Evolutionary conservation across 106 monocot species (phyloP).

Genomic region (Agapanthus africanus): DNA sequence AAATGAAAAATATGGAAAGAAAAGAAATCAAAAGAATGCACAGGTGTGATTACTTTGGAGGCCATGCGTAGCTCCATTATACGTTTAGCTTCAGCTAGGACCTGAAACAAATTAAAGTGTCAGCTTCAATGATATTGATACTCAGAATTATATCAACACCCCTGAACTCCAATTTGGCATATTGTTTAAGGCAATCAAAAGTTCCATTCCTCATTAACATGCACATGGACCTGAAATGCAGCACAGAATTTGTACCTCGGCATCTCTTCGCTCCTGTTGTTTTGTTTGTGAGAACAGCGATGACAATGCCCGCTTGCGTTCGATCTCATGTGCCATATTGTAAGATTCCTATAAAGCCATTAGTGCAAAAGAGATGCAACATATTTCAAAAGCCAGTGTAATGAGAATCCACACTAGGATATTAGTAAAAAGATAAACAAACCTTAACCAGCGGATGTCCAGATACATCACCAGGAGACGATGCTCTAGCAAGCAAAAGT

Average conservation of each 20-base stretch:
- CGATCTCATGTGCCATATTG: slow-evolving; percentile 59
- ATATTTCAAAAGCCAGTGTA: slow-evolving; percentile 3
- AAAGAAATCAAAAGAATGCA: too few species aligned
- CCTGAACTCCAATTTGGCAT: slow-evolving; percentile 8
- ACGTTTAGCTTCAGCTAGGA: slow-evolving; percentile 88
- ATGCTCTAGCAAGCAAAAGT: slow-evolving; percentile 83
- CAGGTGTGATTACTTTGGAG: slow-evolving; percentile 41
- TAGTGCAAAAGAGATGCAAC: not conserved
- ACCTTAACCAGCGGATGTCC: slow-evolving; percentile 93
- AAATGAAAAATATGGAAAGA: too few species aligned
- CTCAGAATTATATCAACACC: slow-evolving; percentile 54
- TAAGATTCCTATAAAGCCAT: slow-evolving; percentile 51
- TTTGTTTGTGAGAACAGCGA: slow-evolving; percentile 72
- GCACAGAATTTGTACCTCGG: slow-evolving; percentile 43
- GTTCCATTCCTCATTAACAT: not conserved
- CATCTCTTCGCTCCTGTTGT: slow-evolving; percentile 72
- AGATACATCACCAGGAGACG: slow-evolving; percentile 73
- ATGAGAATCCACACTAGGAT: not conserved
- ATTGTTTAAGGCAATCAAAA: not conserved
- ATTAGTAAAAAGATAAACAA: not conserved
- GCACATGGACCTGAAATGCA: slow-evolving; percentile 1
- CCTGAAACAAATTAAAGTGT: slow-evolving; percentile 31
- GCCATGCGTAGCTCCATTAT: slow-evolving; percentile 67
- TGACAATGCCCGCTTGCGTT: slow-evolving; percentile 76
- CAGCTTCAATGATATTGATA: not conserved